Conservation (phyloP, 2,329 filamentous ascomycete genomes). For the Aplosporella prunicola region DNA sequence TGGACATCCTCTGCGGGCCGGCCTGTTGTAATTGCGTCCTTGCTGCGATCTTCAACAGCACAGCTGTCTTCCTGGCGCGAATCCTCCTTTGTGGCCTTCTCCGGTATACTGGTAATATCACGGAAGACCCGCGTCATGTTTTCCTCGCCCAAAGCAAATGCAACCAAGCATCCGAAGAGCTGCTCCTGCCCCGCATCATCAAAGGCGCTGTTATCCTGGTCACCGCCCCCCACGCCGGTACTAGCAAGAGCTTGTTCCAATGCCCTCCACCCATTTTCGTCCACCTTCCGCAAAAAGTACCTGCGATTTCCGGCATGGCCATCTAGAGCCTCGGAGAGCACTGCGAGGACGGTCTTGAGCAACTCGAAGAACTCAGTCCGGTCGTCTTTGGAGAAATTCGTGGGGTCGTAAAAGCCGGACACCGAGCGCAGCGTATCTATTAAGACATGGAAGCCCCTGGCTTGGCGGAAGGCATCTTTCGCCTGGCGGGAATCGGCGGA, state of each 20-base stretch:
- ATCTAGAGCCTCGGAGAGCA: conserved; percentile 65
- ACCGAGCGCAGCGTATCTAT: conserved; percentile 60
- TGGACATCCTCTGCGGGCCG: conserved; percentile 8
- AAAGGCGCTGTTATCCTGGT: conserved; percentile 21
- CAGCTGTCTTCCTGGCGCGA: too few relatives aligned
- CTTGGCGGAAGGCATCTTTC: conserved; percentile 76
- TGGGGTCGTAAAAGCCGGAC: conserved; percentile 66
- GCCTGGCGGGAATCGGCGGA: conserved; percentile 39
- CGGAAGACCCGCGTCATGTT: conserved; percentile 59
- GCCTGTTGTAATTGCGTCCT: conserved; percentile 4
- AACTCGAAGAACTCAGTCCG: conserved; percentile 58
- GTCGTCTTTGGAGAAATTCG: conserved; percentile 50
- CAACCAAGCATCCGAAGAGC: conserved; percentile 72
- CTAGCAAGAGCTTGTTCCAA: conserved; percentile 64
- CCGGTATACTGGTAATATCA: conserved; percentile 21
- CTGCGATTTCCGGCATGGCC: conserved; percentile 77
- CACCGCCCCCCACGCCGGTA: conserved; percentile 42
- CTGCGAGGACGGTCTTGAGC: conserved; percentile 60
- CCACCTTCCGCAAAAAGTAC: conserved; percentile 71
- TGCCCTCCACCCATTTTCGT: conserved; percentile 68
- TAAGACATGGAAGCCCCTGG: conserved; percentile 67
- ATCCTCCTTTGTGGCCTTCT: too few relatives aligned
- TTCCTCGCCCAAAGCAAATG: conserved; percentile 72
- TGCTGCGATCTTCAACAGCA: too few relatives aligned
- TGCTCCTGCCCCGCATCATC: conserved; percentile 48